Evolutionary conservation across 768 basidiomycete species (phyloP).

Genomic region (Lactarius hengduanensis): DNA sequence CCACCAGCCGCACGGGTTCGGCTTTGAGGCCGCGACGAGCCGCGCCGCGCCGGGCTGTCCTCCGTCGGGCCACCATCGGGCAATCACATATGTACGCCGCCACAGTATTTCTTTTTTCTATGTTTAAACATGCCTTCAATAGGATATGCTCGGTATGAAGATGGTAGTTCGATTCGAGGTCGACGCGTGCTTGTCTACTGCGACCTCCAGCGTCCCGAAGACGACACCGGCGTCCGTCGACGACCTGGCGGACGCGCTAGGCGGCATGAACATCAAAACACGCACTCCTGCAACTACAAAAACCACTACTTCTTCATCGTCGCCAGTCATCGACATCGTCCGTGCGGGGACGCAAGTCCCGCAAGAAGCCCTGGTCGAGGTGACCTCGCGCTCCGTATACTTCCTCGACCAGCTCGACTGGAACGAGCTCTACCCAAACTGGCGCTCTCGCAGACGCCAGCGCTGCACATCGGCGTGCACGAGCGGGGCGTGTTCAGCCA

Average conservation of each 20-base stretch:
- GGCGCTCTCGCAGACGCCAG: conserved; percentile 64
- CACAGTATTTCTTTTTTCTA: background rate
- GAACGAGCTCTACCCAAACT: conserved; percentile 61
- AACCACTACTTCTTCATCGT: background rate
- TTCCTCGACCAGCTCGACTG: conserved; percentile 44
- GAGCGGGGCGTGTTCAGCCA: conserved; percentile 50
- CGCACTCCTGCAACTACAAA: background rate
- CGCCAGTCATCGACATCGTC: conserved; percentile 11
- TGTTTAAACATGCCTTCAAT: background rate
- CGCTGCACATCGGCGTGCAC: conserved; percentile 61
- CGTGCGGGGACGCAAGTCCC: conserved; percentile 25
- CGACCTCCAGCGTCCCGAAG: background rate
- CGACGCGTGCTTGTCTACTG: conserved; percentile 38
- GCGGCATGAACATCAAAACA: conserved; percentile 24
- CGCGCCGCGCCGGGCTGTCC: conserved; percentile 47
- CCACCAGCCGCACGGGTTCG: conserved; percentile 46
- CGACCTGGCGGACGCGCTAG: conserved; percentile 29
- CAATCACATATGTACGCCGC: conserved; percentile 57
- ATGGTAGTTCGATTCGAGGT: conserved; percentile 60
- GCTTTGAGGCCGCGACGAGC: conserved; percentile 60
- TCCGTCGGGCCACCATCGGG: conserved; percentile 58
- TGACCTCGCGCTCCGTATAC: conserved; percentile 35
- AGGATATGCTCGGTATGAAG: conserved; percentile 60
- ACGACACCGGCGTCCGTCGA: conserved; percentile 22
- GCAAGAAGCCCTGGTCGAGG: conserved; percentile 33